Evolutionary conservation across 1,284 basidiomycete species (phyloP).

Genomic region (Neonothopanus nambi): DNA sequence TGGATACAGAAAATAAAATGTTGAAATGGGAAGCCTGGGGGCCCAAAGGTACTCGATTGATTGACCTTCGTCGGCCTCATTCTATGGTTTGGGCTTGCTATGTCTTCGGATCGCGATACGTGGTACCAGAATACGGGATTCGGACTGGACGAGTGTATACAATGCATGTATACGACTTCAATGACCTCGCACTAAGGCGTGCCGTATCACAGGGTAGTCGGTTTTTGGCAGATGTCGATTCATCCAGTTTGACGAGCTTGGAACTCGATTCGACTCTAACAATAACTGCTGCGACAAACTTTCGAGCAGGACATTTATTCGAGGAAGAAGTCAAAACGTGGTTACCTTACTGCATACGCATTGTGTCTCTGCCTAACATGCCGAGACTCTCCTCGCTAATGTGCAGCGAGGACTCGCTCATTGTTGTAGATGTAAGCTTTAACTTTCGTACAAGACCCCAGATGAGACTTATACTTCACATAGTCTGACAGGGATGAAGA

Average conservation of each 20-base stretch:
- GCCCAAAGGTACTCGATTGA: constrained; percentile 42
- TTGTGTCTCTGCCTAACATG: neutral
- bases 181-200: constrained; percentile 41
- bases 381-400: neutral
- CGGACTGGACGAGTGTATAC: constrained; percentile 5
- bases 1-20: constrained; percentile 23
- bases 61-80: constrained; percentile 28
- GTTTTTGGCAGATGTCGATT: neutral
- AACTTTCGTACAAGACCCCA: neutral
- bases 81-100: constrained; percentile 59
- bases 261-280: neutral
- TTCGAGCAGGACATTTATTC: constrained; percentile 6
- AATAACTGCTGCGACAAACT: constrained; percentile 6
- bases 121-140: constrained; percentile 24
- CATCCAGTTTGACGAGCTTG: neutral
- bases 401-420: constrained; percentile 12
- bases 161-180: constrained; percentile 49
- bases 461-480: neutral
- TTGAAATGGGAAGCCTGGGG: constrained; percentile 58
- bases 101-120: constrained; percentile 52
- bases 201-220: constrained; percentile 12
- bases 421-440: constrained; percentile 1
- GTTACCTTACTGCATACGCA: constrained; percentile 6
- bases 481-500: neutral
- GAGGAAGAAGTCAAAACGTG: constrained; percentile 2